Conservation (phyloP, 192 early-diverging fungal genomes). For the Backusella liffmaniae region DNA sequence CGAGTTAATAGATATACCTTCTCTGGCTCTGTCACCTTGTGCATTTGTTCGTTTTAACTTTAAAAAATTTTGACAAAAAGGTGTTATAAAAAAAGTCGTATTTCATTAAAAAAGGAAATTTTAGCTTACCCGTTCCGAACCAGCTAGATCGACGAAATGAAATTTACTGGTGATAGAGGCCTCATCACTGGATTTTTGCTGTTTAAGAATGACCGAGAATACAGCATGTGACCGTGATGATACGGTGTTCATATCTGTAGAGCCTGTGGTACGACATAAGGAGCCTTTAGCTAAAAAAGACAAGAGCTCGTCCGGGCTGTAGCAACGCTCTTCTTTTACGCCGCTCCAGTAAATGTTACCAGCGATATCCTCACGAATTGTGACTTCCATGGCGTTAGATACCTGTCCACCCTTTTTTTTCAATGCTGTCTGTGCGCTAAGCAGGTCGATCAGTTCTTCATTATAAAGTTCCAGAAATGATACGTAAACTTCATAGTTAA, state of each 20-base stretch:
- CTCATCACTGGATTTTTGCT: conserved; percentile 52
- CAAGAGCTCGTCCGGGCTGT: conserved; percentile 62
- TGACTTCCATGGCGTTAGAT: conserved; percentile 19
- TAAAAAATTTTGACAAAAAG: not conserved
- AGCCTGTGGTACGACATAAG: conserved; percentile 67
- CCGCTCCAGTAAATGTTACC: conserved; percentile 88
- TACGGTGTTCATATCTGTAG: conserved; percentile 94
- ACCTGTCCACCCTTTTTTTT: conserved; percentile 29
- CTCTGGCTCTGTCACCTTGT: conserved; percentile 88
- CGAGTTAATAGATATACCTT: conserved; percentile 97
- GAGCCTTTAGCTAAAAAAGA: conserved; percentile 52
- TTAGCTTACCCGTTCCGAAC: conserved; percentile 73
- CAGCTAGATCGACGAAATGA: conserved; percentile 98
- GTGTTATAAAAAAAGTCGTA: not conserved
- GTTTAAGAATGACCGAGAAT: conserved; percentile 85
- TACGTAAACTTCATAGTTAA: conserved; percentile 55
- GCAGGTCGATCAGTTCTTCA: conserved; percentile 91
- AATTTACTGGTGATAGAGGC: conserved; percentile 70
- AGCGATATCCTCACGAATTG: conserved; percentile 78
- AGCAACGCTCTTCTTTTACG: conserved; percentile 75
- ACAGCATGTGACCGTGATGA: conserved; percentile 97
- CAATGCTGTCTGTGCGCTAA: conserved; percentile 41
- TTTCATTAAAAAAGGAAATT: not conserved
- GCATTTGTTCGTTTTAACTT: conserved; percentile 88
- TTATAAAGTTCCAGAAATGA: conserved; percentile 98